A percentile compares a stretch with the other conserved stretches of the same genome.
phyloP scores from a whole-genome alignment of 768 basidiomycete species.

The Leccinum boreale region DNA sequence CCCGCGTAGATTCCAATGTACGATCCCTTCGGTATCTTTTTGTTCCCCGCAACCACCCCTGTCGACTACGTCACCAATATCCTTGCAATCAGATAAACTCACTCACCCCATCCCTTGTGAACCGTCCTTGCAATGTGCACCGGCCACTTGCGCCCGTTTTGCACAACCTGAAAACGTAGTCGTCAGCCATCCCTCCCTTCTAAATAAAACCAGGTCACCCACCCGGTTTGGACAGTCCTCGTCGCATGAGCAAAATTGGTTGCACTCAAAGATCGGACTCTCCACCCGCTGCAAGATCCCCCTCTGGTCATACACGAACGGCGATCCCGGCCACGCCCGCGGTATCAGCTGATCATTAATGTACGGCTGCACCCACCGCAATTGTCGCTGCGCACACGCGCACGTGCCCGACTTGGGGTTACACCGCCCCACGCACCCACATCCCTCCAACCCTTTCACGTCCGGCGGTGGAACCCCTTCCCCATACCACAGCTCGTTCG shows the following conservation, averaged over 20 bases:
- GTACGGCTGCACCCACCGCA: conserved; percentile 28
- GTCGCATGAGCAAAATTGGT: conserved; percentile 75
- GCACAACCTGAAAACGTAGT: conserved; percentile 60
- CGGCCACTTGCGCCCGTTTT: conserved; percentile 64
- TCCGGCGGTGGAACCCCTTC: conserved; percentile 68
- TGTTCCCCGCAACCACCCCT: conserved; percentile 71
- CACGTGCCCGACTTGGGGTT: conserved; percentile 73
- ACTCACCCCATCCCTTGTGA: conserved; percentile 81
- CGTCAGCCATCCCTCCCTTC: not conserved
- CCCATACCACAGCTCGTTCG: conserved; percentile 76
- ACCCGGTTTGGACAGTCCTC: conserved; percentile 83
- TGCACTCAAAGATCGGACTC: conserved; percentile 83
- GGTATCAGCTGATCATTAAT: conserved; percentile 18
- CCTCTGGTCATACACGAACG: conserved; percentile 68
- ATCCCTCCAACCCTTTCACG: conserved; percentile 54
- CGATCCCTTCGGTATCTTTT: conserved; percentile 62
- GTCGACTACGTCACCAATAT: not conserved
- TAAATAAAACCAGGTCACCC: not conserved
- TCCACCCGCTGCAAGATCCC: conserved; percentile 49
- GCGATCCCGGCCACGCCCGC: conserved; percentile 37
- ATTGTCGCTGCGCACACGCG: conserved; percentile 62
- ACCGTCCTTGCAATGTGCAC: conserved; percentile 68
- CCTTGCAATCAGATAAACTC: not conserved
- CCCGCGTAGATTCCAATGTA: conserved; percentile 87
- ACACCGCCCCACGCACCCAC: conserved; percentile 73